Conservation (phyloP, 257 asterid genomes). For the Solanum okadae region DNA sequence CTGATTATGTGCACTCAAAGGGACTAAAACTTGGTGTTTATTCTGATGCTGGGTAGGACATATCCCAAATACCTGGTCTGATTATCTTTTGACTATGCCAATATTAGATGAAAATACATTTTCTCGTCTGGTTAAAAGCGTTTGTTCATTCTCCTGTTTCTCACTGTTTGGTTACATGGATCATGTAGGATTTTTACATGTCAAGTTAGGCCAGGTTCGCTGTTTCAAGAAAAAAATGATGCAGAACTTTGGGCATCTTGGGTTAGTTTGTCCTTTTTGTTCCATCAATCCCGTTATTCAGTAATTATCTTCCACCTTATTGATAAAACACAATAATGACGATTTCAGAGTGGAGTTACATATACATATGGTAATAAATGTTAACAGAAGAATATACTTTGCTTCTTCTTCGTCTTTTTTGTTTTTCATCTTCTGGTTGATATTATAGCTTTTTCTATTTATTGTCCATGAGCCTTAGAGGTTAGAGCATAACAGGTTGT, state of each 20-base stretch:
- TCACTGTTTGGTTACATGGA: slow-evolving; percentile 7
- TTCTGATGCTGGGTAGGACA: slow-evolving; percentile 95
- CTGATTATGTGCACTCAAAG: slow-evolving; percentile 83
- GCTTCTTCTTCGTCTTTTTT: not conserved
- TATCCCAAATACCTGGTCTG: slow-evolving; percentile 1
- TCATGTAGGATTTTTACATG: slow-evolving; percentile 65
- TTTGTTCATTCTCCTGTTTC: not conserved
- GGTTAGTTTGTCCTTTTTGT: slow-evolving; percentile 46
- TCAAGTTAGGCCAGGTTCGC: slow-evolving; percentile 90
- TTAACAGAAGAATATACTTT: not conserved
- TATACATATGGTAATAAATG: not conserved
- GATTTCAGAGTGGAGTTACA: not conserved
- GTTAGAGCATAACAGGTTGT: not conserved
- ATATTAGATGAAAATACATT: not conserved
- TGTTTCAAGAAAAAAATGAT: slow-evolving; percentile 73
- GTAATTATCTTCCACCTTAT: not conserved
- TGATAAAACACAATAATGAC: not conserved
- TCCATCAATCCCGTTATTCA: not conserved
- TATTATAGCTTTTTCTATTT: not conserved
- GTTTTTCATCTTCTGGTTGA: not conserved
- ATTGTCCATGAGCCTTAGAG: not conserved
- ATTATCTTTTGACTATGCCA: not conserved
- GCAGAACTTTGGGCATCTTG: slow-evolving; percentile 83
- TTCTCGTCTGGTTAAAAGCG: not conserved
- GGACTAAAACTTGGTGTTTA: slow-evolving; percentile 93